Evolutionary conservation across 257 asterid genomes (phyloP).

Genomic region (Henckelia pumila): DNA sequence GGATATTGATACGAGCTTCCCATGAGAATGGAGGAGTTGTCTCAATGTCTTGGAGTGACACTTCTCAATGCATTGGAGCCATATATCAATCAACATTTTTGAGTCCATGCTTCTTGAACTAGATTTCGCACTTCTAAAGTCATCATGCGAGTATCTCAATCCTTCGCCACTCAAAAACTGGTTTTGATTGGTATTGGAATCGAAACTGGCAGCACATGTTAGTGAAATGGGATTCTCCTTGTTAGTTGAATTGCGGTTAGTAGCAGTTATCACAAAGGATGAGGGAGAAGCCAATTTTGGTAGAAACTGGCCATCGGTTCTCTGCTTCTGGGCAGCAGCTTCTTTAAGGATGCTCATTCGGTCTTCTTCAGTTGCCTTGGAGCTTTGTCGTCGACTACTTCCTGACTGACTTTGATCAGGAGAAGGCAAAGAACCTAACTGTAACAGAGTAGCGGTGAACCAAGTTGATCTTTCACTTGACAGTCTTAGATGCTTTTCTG

Average conservation of each 20-base stretch:
- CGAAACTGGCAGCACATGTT: slow-evolving; percentile 26
- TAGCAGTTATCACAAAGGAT: slow-evolving; percentile 31
- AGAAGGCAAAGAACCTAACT: slow-evolving; percentile 75
- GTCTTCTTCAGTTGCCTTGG: slow-evolving; percentile 73
- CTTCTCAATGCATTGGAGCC: slow-evolving; percentile 79
- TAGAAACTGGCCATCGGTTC: slow-evolving; percentile 36
- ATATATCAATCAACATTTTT: slow-evolving; percentile 55
- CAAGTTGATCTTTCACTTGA: slow-evolving; percentile 93
- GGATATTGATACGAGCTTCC: slow-evolving; percentile 73
- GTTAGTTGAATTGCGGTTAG: slow-evolving; percentile 43
- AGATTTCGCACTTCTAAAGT: slow-evolving; percentile 28
- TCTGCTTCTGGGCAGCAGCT: slow-evolving; percentile 40
- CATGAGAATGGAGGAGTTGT: slow-evolving; percentile 72
- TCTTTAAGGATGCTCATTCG: slow-evolving; percentile 48
- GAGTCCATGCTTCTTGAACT: slow-evolving; percentile 52
- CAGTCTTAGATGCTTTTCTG: slow-evolving; percentile 84
- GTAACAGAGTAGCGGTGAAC: slow-evolving; percentile 95
- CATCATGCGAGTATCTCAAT: slow-evolving; percentile 31
- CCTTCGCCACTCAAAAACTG: slow-evolving; percentile 26
- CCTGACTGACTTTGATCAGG: slow-evolving; percentile 74
- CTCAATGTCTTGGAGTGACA: slow-evolving; percentile 92
- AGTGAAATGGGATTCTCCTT: slow-evolving; percentile 32
- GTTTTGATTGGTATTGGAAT: slow-evolving; percentile 28
- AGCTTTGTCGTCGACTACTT: slow-evolving; percentile 56
- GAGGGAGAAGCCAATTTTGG: slow-evolving; percentile 46